Base-by-base conservation (phyloP, 192 early-diverging fungal species). In the Linnemannia hyalina region DNA sequence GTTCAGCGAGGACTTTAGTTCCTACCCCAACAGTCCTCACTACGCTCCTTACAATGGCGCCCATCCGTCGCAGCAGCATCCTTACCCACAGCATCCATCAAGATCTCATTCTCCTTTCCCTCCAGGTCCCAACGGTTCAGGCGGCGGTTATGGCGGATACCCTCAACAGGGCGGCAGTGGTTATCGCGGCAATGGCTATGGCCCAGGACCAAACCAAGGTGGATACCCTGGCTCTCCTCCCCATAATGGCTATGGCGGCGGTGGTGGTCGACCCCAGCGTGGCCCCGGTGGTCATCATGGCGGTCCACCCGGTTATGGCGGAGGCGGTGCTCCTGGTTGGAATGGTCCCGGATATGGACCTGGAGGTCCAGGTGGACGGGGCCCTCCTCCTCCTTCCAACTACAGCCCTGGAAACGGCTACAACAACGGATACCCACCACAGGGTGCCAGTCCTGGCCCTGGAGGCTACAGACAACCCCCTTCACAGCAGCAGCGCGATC, bases 1-100 rank as follows among this genome's bases (percentile, higher is more conserved):
- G 3, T 81, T 68, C 68, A 77, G 78, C 44, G 83, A 80, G 22
- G 83, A 80, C 44, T 73, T 73, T 68, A 69, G 68, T 29, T 32
- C 68, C 4, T 75, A 47, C 15, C n/a, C 38, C 36, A 63, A 73
- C 2, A 29, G 55, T 22, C 71, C 52, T 7, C 32, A 65, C 63
- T 18, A 18, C 10, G 49, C 26, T 57, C 63, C 68, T 38, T 16
- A 32, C 36, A 54, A 80, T 23, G 68, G 68, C 36, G 16, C 22
- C 49, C 68, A 69, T 49, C 42, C 38, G 15, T 46, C 71, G 8
- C 71, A 73, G 26, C 42, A 41, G 13, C 71, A 73, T 1, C 46
- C 40, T 32, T 29, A n/a, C 6, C 41, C 60, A 46, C 42, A 46
- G 71, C 26, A 73, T 7, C 49, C 23, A 8, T 6, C 54, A 63